Evolutionary conservation across 495 filamentous ascomycete genomes (phyloP).

Genomic region (Penicillium atrosanguineum): DNA sequence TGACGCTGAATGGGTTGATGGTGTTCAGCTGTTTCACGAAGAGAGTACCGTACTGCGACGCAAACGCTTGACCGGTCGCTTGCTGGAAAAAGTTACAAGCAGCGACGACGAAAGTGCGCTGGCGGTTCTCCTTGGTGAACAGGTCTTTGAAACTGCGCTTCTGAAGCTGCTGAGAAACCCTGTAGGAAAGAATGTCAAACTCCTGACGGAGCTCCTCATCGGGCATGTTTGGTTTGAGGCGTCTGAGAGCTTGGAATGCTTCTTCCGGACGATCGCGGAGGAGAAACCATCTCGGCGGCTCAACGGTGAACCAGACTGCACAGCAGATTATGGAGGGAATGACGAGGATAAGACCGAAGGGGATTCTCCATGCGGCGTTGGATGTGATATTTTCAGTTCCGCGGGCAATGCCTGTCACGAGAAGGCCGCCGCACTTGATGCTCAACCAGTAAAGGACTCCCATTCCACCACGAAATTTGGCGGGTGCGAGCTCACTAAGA

Average conservation of each 20-base stretch:
- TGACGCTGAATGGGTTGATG: conserved; percentile 32
- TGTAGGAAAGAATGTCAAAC: conserved; percentile 6
- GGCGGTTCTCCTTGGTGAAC: conserved; percentile 25
- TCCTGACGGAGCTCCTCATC: conserved; percentile 11
- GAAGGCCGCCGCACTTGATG: conserved; percentile 24
- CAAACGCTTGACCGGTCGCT: conserved; percentile 33
- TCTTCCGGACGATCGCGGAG: conserved; percentile 27
- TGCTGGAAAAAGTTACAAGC: conserved; percentile 34
- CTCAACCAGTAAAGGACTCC: conserved; percentile 31
- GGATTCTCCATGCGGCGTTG: conserved; percentile 33
- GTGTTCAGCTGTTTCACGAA: conserved; percentile 34
- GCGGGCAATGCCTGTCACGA: conserved; percentile 28
- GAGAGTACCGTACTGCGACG: conserved; percentile 30
- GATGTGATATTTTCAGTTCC: conserved; percentile 24
- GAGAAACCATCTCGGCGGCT: conserved; percentile 33
- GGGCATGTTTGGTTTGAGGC: conserved; percentile 13
- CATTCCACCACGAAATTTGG: conserved; percentile 31
- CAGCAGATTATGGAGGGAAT: conserved; percentile 22
- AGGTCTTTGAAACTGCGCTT: conserved; percentile 28
- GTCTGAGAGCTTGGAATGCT: conserved; percentile 13
- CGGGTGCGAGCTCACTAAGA: conserved; percentile 32
- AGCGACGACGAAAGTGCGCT: conserved; percentile 31
- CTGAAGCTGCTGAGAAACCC: conserved; percentile 11
- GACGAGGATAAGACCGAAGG: conserved; percentile 28
- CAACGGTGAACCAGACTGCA: conserved; percentile 33